Evolutionary conservation across 345 rosid genomes (phyloP).

Genomic region (rapeseed (Brassica napus)): Da-Ae NC_063436.1:14706001-14706500

Average conservation of each 20-base stretch:
- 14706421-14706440: conserved; percentile 7
- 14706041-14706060: conserved; percentile 63
- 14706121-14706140: conserved; percentile 64
- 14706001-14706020: conserved; percentile 12
- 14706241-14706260: conserved; percentile 85
- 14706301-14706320: conserved; percentile 96
- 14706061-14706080: conserved; percentile 65
- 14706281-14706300: conserved; percentile 78
- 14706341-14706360: conserved; percentile 70
- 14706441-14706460: background rate
- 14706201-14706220: conserved; percentile 57
- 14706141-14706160: conserved; percentile 76
- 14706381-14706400: conserved; percentile 90
- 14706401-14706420: conserved; percentile 34
- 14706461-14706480: background rate
- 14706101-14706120: conserved; percentile 77
- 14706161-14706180: conserved; percentile 83
- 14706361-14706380: conserved; percentile 87
- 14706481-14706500: background rate
- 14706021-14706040: conserved; percentile 83
- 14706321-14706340: conserved; percentile 85
- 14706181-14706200: conserved; percentile 87
- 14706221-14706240: conserved; percentile 69
- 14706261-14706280: conserved; percentile 97
- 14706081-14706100: conserved; percentile 70